These are phyloP conservation scores for Gorgonomyces haynaldii DNA, from an alignment of 192 early-diverging fungal genomes.

Conservation along the genomic window DNA sequence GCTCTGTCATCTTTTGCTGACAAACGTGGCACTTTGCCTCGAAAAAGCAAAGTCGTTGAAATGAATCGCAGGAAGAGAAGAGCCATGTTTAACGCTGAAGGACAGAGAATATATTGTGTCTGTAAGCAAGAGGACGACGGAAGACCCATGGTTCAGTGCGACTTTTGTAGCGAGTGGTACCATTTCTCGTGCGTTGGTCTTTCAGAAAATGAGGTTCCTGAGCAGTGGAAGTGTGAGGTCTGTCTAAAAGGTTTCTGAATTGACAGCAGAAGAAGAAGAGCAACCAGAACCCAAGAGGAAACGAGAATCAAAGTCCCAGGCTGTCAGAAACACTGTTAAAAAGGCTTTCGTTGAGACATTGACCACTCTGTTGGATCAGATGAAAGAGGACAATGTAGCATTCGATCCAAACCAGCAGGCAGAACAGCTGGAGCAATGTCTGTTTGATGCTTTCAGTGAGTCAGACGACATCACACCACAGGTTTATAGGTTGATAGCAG, in stretches of 20 bases:
- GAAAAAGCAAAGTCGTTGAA: not conserved
- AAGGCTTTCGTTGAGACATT: slow-evolving; percentile 19
- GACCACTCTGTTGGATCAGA: slow-evolving; percentile 7
- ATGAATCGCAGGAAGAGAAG: too few relatives aligned
- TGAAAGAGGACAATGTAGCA: slow-evolving; percentile 4
- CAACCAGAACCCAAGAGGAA: not conserved
- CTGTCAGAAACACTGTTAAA: slow-evolving; percentile 11
- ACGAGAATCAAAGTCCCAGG: not conserved
- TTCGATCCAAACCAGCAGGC: slow-evolving; percentile 17
- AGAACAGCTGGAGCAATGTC: slow-evolving; percentile 19
- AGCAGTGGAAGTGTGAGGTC: not conserved
- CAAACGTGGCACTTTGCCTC: not conserved
- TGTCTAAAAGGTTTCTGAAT: not conserved
- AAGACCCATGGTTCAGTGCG: slow-evolving; percentile 67
- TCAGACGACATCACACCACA: too few relatives aligned
- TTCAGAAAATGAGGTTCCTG: not conserved
- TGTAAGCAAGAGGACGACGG: slow-evolving; percentile 58
- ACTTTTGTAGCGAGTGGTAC: slow-evolving; percentile 58
- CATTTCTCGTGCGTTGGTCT: not conserved
- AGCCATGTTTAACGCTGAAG: not conserved
- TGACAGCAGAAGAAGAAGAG: not conserved
- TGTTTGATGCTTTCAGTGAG: slow-evolving; percentile 25
- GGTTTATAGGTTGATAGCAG: slow-evolving; percentile 12
- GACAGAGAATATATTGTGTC: slow-evolving; percentile 54
- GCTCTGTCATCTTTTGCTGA: too few relatives aligned